phyloP scores from a whole-genome alignment of 2,329 filamentous ascomycete species.

The Sarocladiaceae sp. region DNA sequence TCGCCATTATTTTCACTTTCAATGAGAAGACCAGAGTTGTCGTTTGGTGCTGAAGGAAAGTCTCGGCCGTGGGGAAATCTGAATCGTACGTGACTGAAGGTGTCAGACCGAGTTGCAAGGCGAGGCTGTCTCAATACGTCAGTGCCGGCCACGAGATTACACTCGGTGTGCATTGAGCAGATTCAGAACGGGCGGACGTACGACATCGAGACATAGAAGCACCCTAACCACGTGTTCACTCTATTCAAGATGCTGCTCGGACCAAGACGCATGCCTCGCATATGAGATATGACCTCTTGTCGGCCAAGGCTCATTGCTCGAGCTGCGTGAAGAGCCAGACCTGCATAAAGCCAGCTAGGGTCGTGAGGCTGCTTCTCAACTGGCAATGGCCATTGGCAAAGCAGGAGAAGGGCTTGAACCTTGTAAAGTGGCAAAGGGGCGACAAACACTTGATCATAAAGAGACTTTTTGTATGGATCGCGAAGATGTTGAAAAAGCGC shows the following conservation, averaged over 20 bases:
- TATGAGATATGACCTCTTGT: constrained; percentile 14
- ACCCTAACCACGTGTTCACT: constrained; percentile 23
- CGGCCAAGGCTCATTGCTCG: constrained; percentile 22
- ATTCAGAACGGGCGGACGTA: constrained; percentile 13
- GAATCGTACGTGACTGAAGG: constrained; percentile 19
- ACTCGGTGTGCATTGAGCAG: background rate
- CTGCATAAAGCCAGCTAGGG: constrained; percentile 24
- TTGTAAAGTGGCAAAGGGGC: constrained; percentile 21
- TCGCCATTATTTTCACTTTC: constrained; percentile 20
- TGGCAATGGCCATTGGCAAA: constrained; percentile 23
- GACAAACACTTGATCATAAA: constrained; percentile 16
- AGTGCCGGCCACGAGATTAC: background rate
- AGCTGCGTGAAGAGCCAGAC: constrained; percentile 23
- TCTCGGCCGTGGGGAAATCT: constrained; percentile 18
- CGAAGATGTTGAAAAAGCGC: constrained; percentile 17
- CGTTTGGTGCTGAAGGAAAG: constrained; percentile 16
- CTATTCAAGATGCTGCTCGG: constrained; percentile 17
- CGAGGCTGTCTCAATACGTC: constrained; percentile 15
- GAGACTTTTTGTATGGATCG: constrained; percentile 17
- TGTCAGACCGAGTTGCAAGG: constrained; percentile 23
- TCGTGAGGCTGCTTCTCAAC: constrained; percentile 18
- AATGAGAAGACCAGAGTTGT: constrained; percentile 19
- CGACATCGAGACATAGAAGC: constrained; percentile 23
- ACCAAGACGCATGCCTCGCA: constrained; percentile 14
- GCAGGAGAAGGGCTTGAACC: constrained; percentile 22